Base-by-base conservation (phyloP, 306 rosid species). In the Fragaria vesca region DNA sequence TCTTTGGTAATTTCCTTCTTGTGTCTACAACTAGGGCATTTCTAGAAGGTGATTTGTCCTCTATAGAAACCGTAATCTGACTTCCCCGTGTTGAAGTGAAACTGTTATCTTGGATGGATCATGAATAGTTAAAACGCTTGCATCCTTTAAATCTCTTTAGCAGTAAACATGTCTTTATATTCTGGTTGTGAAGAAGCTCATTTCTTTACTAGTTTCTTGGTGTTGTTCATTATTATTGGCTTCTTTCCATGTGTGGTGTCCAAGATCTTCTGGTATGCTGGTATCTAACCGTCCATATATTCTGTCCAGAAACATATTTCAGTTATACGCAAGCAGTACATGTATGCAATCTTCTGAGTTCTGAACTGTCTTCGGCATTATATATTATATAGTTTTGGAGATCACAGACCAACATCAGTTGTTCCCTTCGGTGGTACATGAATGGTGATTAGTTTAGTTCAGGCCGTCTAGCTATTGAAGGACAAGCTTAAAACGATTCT, bases 281-380 rank as follows among this genome's bases (percentile, higher is more conserved):
- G 7, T 12, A 55, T 54, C 68, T 21, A 17, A 68, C 55, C 60
- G 46, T 34, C 78, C 70, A 74, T 74, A 16, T 74, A 21, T 38
- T 38, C 55, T 73, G 54, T 73, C 54, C 76, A 52, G 66, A 54
- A 52, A 34, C 76, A 73, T 18, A 55, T 30, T 55, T 55, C 67
- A 7, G 69, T 46, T 52, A 20, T 72, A 69, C 2, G 10, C 55
- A 45, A 21, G n/a, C 55, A 43, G 32, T 18, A 67, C 51, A 67
- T 67, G 50, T 9, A 18, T 67, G 71, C 12, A 67, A 67, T 67
- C 73, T 43, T 43, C 38, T 34, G 8, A 65, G 36, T 13, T 6
- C 36, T 21, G 21, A 40, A 71, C 46, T 66, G 71, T 71, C 67
- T 40, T 45, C 21, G 36, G 34, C n/a, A 55, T 69, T 58, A 69